Conservation (phyloP, 129 eudicot genomes). For the Saussurea involucrata region DNA sequence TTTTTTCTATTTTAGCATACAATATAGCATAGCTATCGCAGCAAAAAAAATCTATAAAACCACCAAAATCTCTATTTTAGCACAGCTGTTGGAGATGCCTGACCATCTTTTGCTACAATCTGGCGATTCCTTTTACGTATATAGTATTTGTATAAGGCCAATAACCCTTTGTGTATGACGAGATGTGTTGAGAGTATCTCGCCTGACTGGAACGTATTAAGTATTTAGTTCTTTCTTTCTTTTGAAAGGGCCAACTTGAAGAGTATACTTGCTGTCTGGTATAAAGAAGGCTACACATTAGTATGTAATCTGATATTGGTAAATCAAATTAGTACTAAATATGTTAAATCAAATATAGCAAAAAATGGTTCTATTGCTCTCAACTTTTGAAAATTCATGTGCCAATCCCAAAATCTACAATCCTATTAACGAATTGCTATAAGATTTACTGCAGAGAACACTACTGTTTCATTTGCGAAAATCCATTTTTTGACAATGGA, state of each 20-base stretch:
- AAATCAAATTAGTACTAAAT: not conserved
- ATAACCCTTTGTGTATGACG: not conserved
- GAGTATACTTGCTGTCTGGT: not conserved
- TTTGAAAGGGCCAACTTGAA: not conserved
- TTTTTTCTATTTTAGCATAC: too few relatives aligned
- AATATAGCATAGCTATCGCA: too few relatives aligned
- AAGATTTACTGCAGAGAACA: not conserved
- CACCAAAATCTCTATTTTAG: too few relatives aligned
- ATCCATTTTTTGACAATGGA: not conserved
- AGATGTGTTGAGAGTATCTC: not conserved
- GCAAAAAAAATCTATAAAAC: too few relatives aligned
- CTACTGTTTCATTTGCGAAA: not conserved
- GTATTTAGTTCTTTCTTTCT: not conserved
- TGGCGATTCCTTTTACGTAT: not conserved
- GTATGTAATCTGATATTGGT: not conserved
- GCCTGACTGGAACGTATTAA: not conserved
- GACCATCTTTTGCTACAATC: not conserved
- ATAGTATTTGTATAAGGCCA: too few relatives aligned
- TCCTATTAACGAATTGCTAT: too few relatives aligned
- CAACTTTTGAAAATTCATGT: not conserved
- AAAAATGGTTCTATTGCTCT: not conserved
- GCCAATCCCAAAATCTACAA: not conserved
- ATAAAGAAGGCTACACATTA: not conserved
- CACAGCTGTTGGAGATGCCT: too few relatives aligned
- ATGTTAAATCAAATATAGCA: not conserved